Conservation (phyloP, 2,329 filamentous ascomycete genomes). For the Pseudofabraea citricarpa region DNA sequence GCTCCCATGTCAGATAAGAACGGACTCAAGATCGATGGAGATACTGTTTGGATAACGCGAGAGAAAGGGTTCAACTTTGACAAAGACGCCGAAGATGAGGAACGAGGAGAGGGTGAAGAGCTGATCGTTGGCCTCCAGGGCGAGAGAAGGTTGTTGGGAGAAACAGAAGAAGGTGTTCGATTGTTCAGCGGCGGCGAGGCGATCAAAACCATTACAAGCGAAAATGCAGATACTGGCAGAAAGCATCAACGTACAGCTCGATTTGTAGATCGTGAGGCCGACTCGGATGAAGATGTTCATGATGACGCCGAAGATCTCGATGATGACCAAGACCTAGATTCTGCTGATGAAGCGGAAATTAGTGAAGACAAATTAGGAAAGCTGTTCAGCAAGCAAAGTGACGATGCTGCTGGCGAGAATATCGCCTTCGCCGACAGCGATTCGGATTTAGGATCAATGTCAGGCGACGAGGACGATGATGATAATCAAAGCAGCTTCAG, state of each 20-base stretch:
- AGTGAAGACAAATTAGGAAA: slow-evolving; percentile 55
- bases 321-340: slow-evolving; percentile 30
- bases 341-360: slow-evolving; percentile 52
- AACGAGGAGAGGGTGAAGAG: slow-evolving; percentile 91
- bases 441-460: slow-evolving; percentile 89
- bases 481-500: slow-evolving; percentile 44
- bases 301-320: slow-evolving; percentile 42
- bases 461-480: slow-evolving; percentile 42
- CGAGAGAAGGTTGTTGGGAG: slow-evolving; percentile 75
- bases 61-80: slow-evolving; percentile 74
- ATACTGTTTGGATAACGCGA: slow-evolving; percentile 83
- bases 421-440: slow-evolving; percentile 94
- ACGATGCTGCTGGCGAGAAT: slow-evolving; percentile 59
- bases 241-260: slow-evolving; percentile 54
- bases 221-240: slow-evolving; percentile 56
- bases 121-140: slow-evolving; percentile 86
- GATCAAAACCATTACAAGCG: slow-evolving; percentile 50
- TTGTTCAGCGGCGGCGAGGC: slow-evolving; percentile 77
- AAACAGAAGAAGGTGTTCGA: slow-evolving; percentile 76
- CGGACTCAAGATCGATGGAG: slow-evolving; percentile 91
- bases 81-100: slow-evolving; percentile 56
- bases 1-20: slow-evolving; percentile 98
- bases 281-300: slow-evolving; percentile 51
- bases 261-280: slow-evolving; percentile 55
- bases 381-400: slow-evolving; percentile 50